Base-by-base conservation (phyloP, 805 yeast genomes). In the Yamadazyma philogaea region DNA sequence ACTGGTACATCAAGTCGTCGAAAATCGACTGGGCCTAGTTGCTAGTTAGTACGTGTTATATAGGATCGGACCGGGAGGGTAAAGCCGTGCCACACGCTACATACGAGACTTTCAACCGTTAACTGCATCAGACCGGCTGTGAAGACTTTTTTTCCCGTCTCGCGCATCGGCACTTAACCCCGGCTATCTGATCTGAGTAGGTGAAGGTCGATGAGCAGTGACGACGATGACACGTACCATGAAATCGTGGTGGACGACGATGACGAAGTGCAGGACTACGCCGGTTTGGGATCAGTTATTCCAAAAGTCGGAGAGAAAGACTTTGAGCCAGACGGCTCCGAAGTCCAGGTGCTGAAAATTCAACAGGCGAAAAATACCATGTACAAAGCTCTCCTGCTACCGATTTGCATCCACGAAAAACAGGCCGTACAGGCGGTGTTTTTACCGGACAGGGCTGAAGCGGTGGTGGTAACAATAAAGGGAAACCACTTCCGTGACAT, bases 261-360 rank as follows among this genome's bases (percentile, higher is more conserved):
- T n/a, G 63, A 65, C 38, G 69, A 60, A 16, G 53, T 59, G 11
- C 68, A 57, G 35, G 72, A 68, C 47, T 70, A 72, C 68, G 57
- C 58, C 24, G 42, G 46, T 24, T 40, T 57, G 6, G 42, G 40
- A 30, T 44, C 43, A 12, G 14, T 20, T 2, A 47, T 82, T 1
- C 90, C 90, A 2, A 84, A 80, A 50, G 66, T 91, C 46, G 96
- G 96, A 2, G 89, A 81, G 44, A 90, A 90, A 57, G 96, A 87
- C 50, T 85, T 80, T 50, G 95, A 81, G 46, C 96, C 95, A 0
- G 91, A 84, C 56, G 88, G 87, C 0, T 81, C 89, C 0, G 51
- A 54, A 5, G 56, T 67, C 5, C 93, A 86, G 57, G 57, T 53
- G 4, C 45, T 56, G 3, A 59, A 66, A 14, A 67, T 90, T 4